Evolutionary conservation across 441 rosid genomes (phyloP), one percentile per base, ranked within the genome.

Genomic region (Euphorbia celastroides): DNA sequence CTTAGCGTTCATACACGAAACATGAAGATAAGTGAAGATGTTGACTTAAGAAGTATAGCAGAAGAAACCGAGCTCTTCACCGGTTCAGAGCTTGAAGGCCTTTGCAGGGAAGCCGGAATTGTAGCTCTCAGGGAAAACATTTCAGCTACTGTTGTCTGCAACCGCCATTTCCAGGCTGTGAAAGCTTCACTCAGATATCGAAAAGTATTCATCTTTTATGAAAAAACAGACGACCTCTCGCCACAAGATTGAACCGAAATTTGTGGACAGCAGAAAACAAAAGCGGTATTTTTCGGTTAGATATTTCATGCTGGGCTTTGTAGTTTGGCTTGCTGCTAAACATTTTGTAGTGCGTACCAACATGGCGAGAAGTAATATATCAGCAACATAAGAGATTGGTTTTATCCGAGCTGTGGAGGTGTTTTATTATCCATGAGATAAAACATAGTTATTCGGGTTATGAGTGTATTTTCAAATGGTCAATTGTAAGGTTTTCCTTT

Each of bases 41-140:
- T 93, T 52, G 82, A 91, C 74, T 84, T 93, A 48, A 75, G 77
- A 61, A 81, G 79, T 67, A 79, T 88, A 60, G 96, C 98, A 5
- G 85, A 82, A 60, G 90, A 83, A n/a, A 89, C 97, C 0, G 89
- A 89, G 36, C 86, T 85, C 31, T 90, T 93, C 70, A 90, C 95
- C 0, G 97, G 98, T 36, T 95, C 97, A 0, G 97, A 93, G 65
- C 80, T 90, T 36, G 92, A 90, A 57, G 89, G 93, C 41, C 79
- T 93, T 57, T 93, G 98, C 67, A 68, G 84, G 74, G 96, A 93
- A 85, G 90, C 90, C 23, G 97, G 96, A 70, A 83, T 86, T 2
- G 92, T 83, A 28, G 90, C 97, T n/a, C 78, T 90, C 66, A 82
- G 97, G 78, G 99, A 91, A 78, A 77, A 86, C 82, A 89, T 89